These are phyloP conservation scores for Golubevia sp. DNA, from an alignment of 1,284 basidiomycete genomes.

Conservation along the genomic window DNA sequence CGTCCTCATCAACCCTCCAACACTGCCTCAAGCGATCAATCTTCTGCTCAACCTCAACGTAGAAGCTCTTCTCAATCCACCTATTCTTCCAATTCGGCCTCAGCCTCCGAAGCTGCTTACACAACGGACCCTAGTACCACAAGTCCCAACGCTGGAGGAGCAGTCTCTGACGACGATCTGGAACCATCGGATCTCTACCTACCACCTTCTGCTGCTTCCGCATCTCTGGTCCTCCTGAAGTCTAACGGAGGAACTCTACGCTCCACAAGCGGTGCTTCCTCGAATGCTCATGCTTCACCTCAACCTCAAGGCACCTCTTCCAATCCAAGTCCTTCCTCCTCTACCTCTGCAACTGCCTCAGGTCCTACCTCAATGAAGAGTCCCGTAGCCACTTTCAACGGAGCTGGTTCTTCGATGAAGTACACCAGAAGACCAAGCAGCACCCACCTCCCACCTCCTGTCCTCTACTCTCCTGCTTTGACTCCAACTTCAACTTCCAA, in stretches of 20 bases:
- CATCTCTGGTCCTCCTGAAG: constrained; percentile 33
- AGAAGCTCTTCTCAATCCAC: constrained; percentile 46
- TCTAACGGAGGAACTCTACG: constrained; percentile 10
- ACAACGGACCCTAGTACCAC: constrained; percentile 33
- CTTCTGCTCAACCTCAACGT: constrained; percentile 10
- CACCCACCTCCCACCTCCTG: constrained; percentile 36
- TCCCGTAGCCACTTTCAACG: background rate
- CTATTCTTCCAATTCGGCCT: constrained; percentile 47
- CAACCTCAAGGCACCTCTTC: constrained; percentile 16
- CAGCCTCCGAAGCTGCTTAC: constrained; percentile 19
- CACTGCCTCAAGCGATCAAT: constrained; percentile 8
- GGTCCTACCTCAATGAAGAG: background rate
- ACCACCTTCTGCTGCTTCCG: constrained; percentile 36
- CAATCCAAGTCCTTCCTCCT: constrained; percentile 15
- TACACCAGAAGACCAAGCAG: constrained; percentile 38
- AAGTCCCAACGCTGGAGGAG: constrained; percentile 27
- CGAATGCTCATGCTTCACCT: background rate
- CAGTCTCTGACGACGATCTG: constrained; percentile 32
- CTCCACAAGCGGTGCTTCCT: constrained; percentile 12
- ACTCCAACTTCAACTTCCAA: constrained; percentile 28
- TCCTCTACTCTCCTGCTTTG: constrained; percentile 36
- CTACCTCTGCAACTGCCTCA: background rate
- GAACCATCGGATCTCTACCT: constrained; percentile 36
- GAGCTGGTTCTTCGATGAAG: constrained; percentile 20
- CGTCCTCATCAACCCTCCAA: constrained; percentile 2